Conservation (phyloP, 2,329 filamentous ascomycete genomes). For the Verticillium longisporum region DNA sequence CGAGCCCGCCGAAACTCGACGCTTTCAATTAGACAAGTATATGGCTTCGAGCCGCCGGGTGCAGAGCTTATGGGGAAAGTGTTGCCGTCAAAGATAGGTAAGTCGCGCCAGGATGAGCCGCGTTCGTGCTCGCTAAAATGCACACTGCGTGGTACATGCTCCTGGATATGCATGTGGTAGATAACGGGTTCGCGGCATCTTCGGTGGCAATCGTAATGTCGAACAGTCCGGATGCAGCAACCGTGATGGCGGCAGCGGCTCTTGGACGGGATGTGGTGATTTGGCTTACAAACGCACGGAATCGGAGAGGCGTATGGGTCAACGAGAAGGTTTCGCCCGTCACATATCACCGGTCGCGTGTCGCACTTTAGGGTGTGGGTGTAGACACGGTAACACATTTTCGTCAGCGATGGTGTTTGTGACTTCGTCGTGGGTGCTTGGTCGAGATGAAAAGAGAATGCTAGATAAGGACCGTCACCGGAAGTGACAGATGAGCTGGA, state of each 20-base stretch:
- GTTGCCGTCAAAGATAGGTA: slow-evolving; percentile 6
- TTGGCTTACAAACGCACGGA: slow-evolving; percentile 13
- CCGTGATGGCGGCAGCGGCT: slow-evolving; percentile 16
- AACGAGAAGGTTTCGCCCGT: slow-evolving; percentile 13
- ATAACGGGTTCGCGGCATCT: slow-evolving; percentile 1
- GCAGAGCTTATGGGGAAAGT: not conserved
- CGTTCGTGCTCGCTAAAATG: not conserved
- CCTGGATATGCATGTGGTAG: slow-evolving; percentile 6
- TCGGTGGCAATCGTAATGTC: slow-evolving; percentile 11
- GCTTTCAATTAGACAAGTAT: not conserved
- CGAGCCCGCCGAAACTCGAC: not conserved
- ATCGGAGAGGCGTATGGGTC: slow-evolving; percentile 15
- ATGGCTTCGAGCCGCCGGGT: not conserved
- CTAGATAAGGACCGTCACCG: no score
- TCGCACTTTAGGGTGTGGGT: slow-evolving; percentile 22
- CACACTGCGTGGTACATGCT: not conserved
- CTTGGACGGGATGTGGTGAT: not conserved
- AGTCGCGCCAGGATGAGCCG: slow-evolving; percentile 1
- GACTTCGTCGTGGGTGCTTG: no score
- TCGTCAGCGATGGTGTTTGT: not conserved
- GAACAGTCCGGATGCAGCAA: slow-evolving; percentile 16
- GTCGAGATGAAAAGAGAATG: no score
- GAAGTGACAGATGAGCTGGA: no score
- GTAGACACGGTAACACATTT: slow-evolving; percentile 14
- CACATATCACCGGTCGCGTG: slow-evolving; percentile 17